Evolutionary conservation across 495 filamentous ascomycete species (phyloP).

Genomic region (Penicillium malachiteum): DNA sequence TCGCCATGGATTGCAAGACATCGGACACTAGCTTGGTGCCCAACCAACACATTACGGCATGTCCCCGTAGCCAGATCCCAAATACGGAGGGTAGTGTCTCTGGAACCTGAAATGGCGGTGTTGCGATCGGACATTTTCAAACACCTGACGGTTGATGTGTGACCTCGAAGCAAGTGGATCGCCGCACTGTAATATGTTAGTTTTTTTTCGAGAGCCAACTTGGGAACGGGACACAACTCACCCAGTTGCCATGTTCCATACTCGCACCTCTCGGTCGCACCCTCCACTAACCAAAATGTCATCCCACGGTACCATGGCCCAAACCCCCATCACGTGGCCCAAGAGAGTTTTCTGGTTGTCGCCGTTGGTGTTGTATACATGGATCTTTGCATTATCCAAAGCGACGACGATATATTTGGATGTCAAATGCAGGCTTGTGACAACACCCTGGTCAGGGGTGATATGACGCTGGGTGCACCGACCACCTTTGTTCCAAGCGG

Average conservation of each 20-base stretch:
- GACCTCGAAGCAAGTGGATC: slow-evolving; percentile 83
- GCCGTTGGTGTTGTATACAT: slow-evolving; percentile 93
- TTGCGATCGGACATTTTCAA: slow-evolving; percentile 94
- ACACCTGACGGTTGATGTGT: slow-evolving; percentile 95
- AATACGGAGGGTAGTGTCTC: slow-evolving; percentile 90
- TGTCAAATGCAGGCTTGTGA: slow-evolving; percentile 92
- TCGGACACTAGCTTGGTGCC: slow-evolving; percentile 94
- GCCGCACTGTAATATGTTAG: slow-evolving; percentile 49
- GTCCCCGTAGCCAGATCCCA: slow-evolving; percentile 89
- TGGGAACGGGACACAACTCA: slow-evolving; percentile 41
- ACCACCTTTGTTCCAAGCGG: slow-evolving; percentile 91
- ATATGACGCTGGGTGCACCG: slow-evolving; percentile 76
- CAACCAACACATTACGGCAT: slow-evolving; percentile 88
- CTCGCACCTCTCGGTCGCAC: slow-evolving; percentile 93
- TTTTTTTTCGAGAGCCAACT: background rate
- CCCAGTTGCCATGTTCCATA: slow-evolving; percentile 97
- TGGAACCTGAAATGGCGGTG: slow-evolving; percentile 92
- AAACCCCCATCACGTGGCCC: slow-evolving; percentile 98
- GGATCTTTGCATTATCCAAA: slow-evolving; percentile 96
- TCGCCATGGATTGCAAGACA: slow-evolving; percentile 96
- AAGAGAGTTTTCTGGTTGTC: slow-evolving; percentile 83
- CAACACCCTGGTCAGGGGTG: slow-evolving; percentile 92
- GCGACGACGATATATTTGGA: slow-evolving; percentile 96
- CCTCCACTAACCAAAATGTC: slow-evolving; percentile 94
- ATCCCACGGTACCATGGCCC: slow-evolving; percentile 99